These are phyloP conservation scores for Desmodesmus armatus DNA, from an alignment of 139 green algal species.

Conservation along the genomic window DNA sequence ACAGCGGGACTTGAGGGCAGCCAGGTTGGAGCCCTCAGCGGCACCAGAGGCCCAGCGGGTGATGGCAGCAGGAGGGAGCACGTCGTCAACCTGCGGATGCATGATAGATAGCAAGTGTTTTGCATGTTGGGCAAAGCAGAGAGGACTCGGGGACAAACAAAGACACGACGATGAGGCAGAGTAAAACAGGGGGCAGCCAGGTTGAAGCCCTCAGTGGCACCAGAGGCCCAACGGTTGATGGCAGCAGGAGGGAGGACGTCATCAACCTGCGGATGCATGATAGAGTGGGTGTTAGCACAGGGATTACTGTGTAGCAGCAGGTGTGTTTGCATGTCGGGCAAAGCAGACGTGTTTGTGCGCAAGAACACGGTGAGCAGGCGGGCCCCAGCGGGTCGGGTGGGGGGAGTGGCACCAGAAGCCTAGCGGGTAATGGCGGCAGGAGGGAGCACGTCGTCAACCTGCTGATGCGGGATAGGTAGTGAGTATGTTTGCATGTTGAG, in stretches of 20 bases:
- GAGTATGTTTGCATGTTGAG: background rate
- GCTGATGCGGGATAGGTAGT: background rate
- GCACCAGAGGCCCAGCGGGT: conserved; percentile 21
- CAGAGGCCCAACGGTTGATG: background rate
- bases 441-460: conserved; percentile 82
- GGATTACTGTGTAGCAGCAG: background rate
- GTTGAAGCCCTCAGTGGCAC: too few relatives aligned
- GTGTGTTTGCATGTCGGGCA: background rate
- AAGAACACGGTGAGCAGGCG: too few relatives aligned
- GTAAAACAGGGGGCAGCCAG: too few relatives aligned
- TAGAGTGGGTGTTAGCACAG: too few relatives aligned
- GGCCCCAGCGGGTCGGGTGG: too few relatives aligned
- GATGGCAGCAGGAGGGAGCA: conserved; percentile 77
- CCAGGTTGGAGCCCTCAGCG: conserved; percentile 35
- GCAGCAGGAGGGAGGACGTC: background rate
- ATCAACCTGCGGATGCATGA: background rate
- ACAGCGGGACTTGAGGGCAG: conserved; percentile 56
- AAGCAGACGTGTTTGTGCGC: too few relatives aligned
- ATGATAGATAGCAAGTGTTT: background rate
- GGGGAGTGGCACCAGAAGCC: conserved; percentile 13
- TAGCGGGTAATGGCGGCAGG: conserved; percentile 64
- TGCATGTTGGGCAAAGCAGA: background rate
- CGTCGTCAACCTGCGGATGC: conserved; percentile 69
- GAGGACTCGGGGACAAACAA: too few relatives aligned
- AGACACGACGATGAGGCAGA: too few relatives aligned